Evolutionary conservation across 257 asterid genomes (phyloP).

Genomic region (Eucommia ulmoides): DNA sequence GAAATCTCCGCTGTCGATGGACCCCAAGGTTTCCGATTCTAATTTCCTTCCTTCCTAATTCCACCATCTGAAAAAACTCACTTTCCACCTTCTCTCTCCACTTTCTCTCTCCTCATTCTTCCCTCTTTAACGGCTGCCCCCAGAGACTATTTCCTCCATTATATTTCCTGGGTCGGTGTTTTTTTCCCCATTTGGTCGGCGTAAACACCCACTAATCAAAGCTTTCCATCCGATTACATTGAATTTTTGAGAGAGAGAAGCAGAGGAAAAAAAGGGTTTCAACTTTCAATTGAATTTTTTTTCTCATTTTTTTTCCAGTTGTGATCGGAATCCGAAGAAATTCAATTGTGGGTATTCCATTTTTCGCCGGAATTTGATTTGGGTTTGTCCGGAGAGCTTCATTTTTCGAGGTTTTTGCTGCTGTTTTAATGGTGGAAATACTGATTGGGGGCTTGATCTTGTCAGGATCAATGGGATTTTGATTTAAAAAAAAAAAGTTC

Average conservation of each 20-base stretch:
- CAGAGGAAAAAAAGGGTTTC: neutral
- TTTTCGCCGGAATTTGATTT: neutral
- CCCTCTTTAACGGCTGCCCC: too few relatives aligned
- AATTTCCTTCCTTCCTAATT: too few relatives aligned
- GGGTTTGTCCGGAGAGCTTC: neutral
- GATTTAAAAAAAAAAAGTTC: constrained; percentile 9
- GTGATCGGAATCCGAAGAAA: too few relatives aligned
- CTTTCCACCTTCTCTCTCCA: constrained; percentile 1
- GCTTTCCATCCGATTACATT: neutral
- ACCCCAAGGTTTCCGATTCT: too few relatives aligned
- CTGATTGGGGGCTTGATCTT: neutral
- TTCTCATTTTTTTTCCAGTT: constrained; percentile 5
- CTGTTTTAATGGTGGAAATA: neutral
- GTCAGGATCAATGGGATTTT: constrained; percentile 10
- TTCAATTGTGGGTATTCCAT: neutral
- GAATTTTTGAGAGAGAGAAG: neutral
- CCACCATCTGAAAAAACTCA: neutral
- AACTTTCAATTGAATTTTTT: constrained; percentile 8
- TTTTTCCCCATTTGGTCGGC: constrained; percentile 23
- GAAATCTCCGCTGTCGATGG: too few relatives aligned
- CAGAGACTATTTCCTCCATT: too few relatives aligned
- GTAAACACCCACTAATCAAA: constrained; percentile 22
- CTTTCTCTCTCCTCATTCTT: constrained; percentile 6
- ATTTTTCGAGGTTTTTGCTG: neutral
- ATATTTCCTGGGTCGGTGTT: too few relatives aligned